These are phyloP conservation scores for Boletellus ananas DNA, from an alignment of 768 basidiomycete species.

Conservation along the genomic window DNA sequence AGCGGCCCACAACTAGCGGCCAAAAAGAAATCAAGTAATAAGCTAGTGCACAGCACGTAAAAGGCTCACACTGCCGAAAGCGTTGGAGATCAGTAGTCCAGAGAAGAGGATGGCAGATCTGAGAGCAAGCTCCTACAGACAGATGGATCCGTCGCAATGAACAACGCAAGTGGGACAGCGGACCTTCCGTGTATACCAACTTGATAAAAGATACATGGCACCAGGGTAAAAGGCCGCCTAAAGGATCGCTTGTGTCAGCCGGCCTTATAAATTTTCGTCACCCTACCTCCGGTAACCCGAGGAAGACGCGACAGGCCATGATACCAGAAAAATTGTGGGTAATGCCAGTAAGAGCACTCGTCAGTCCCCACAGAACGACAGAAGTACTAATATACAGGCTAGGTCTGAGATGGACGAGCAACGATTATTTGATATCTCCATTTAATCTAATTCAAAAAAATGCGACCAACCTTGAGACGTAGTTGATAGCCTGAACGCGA, in stretches of 20 bases:
- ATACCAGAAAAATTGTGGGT: too few species aligned
- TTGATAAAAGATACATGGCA: conserved; percentile 35
- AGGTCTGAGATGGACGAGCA: too few species aligned
- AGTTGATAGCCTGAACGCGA: too few species aligned
- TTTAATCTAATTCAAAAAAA: too few species aligned
- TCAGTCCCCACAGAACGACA: too few species aligned
- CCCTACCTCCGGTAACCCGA: too few species aligned
- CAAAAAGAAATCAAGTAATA: not conserved
- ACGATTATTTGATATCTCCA: not conserved
- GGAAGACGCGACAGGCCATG: too few species aligned
- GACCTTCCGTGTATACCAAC: conserved; percentile 25
- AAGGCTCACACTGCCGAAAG: conserved; percentile 56
- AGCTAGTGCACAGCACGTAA: not conserved
- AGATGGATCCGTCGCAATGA: not conserved
- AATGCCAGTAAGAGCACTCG: too few species aligned
- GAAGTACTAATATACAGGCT: too few species aligned
- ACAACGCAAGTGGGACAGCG: not conserved
- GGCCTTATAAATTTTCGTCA: too few species aligned
- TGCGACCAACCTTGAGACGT: too few species aligned
- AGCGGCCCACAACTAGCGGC: conserved; percentile 59
- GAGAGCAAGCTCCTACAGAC: conserved; percentile 56
- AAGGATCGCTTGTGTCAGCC: not conserved
- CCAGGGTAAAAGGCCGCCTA: conserved; percentile 66
- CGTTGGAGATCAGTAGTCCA: conserved; percentile 58
- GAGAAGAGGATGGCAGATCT: conserved; percentile 58